Base-by-base conservation (phyloP, 441 rosid genomes). In the Erysimum cheiri region DNA sequence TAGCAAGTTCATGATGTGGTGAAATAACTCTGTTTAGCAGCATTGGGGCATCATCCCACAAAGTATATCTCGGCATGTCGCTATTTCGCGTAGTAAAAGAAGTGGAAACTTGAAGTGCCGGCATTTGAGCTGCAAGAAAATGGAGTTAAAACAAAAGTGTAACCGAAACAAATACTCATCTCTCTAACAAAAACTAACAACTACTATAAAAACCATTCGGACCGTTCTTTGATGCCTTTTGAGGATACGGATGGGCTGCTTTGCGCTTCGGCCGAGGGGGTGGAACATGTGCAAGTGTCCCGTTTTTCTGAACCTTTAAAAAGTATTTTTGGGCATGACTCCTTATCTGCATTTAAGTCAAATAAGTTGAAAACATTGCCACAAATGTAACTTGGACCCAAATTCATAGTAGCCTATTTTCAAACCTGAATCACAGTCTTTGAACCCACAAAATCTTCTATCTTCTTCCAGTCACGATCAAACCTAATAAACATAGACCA, bases 321-420 rank as follows among this genome's bases (percentile, higher is more conserved):
- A 88, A 88, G 77, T 86, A 88, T 74, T 88, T 88, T 77, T 88
- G 93, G 22, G 93, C 93, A 81, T 88, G 93, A 69, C 93, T 88
- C 64, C 93, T 76, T 32, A 84, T 86, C 89, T 77, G 74, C 58
- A 81, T 13, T 13, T 14, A 26, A 6, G 41, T 2, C 52, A 65
- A 60, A n/a, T 33, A 24, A 48, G 59, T 12, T 36, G 28, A 36
- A 28, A 60, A 67, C 32, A 26, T 60, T 26, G 1, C 14, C 6
- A 29, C 14, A 44, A 53, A 44, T 26, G 17, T 57, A 5, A 61
- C 10, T 35, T 15, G 0, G 3, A 54, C 13, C 6, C 26, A 69
- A 22, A 28, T 26, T n/a, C 28, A 64, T 2, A 47, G 54, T 41
- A 62, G 8, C 12, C 5, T 50, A 43, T 9, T 65, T 15, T 60